These are phyloP conservation scores for Geum urbanum DNA, from an alignment of 306 rosid genomes.

Conservation along the genomic window DNA sequence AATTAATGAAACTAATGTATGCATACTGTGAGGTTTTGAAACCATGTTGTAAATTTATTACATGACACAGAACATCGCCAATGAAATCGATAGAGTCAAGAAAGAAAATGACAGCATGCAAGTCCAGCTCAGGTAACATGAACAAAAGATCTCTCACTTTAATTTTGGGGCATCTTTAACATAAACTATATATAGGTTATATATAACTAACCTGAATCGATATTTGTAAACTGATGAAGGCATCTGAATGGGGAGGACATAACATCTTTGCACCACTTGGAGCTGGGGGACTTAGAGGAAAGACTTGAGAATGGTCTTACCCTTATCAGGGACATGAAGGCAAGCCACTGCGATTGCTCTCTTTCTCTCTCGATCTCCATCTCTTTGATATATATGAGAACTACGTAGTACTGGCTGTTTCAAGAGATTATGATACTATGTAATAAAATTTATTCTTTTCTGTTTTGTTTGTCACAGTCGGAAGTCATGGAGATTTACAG, in stretches of 20 bases:
- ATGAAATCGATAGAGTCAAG: slow-evolving; percentile 75
- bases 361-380: too few relatives aligned
- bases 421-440: neutral
- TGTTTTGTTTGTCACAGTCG: neutral
- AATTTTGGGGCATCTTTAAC: too few relatives aligned
- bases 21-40: slow-evolving; percentile 19
- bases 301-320: slow-evolving; percentile 70
- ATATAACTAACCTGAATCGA: neutral
- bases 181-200: too few relatives aligned
- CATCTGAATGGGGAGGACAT: slow-evolving; percentile 89
- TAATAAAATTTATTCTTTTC: neutral
- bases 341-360: slow-evolving; percentile 1
- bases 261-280: slow-evolving; percentile 59
- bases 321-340: slow-evolving; percentile 57
- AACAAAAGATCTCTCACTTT: slow-evolving; percentile 3
- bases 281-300: slow-evolving; percentile 59
- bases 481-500: neutral
- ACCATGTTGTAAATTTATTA: neutral
- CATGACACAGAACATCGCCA: slow-evolving; percentile 55
- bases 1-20: neutral
- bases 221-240: slow-evolving; percentile 36
- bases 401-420: neutral
- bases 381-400: too few relatives aligned
- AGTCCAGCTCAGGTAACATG: slow-evolving; percentile 61
- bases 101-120: slow-evolving; percentile 92